Evolutionary conservation across 176 grass and related monocot genomes (phyloP).

Genomic region (Cenchrus purpureus): DNA sequence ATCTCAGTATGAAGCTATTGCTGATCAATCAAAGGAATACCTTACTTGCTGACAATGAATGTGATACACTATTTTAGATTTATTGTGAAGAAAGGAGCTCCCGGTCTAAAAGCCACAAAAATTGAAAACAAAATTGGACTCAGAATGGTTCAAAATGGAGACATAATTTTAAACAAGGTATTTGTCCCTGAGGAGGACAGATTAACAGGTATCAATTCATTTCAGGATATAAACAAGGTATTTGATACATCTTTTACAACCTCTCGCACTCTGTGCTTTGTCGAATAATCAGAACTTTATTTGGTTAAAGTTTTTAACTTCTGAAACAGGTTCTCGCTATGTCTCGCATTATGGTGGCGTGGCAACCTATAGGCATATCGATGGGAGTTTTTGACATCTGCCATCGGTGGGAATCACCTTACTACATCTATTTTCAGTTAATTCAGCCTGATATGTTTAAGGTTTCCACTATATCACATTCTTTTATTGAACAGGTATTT

Average conservation of each 20-base stretch:
- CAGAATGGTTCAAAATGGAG: conserved; percentile 97
- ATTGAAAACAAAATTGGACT: conserved; percentile 98
- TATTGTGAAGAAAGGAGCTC: conserved; percentile 86
- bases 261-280: not conserved
- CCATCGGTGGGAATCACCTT: conserved; percentile 57
- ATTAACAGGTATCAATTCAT: conserved; percentile 82
- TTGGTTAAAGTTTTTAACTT: conserved; percentile 2
- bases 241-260: not conserved
- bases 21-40: not conserved
- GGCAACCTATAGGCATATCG: conserved; percentile 94
- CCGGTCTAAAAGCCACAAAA: conserved; percentile 80
- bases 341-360: conserved; percentile 94
- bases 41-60: conserved; percentile 11
- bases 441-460: not conserved
- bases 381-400: conserved; percentile 96
- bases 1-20: conserved; percentile 1
- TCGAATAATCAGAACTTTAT: conserved; percentile 12
- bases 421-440: not conserved
- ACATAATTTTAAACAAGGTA: conserved; percentile 87
- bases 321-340: conserved; percentile 79
- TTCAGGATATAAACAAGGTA: conserved; percentile 97
- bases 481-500: conserved; percentile 66
- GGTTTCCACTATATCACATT: not conserved
- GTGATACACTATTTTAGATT: conserved; percentile 61
- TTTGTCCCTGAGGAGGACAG: conserved; percentile 93